Conservation (phyloP, 129 eudicot species). For the Kitagawia praeruptora region DNA sequence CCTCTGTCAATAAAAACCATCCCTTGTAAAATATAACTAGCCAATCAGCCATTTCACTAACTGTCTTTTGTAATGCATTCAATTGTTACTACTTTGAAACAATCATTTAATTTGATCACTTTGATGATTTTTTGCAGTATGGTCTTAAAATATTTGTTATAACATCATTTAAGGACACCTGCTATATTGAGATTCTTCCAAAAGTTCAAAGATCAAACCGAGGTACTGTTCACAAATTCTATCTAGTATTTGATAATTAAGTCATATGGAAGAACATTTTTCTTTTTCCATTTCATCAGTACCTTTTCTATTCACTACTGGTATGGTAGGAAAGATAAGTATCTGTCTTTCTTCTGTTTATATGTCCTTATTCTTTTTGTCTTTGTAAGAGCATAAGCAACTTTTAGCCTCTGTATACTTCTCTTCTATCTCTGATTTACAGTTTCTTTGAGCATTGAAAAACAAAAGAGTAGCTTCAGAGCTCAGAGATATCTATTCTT, state of each 20-base stretch:
- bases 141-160: slow-evolving; percentile 80
- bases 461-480: background rate
- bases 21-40: background rate
- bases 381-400: background rate
- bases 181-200: slow-evolving; percentile 89
- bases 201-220: slow-evolving; percentile 64
- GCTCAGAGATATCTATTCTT: background rate
- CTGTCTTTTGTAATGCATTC: background rate
- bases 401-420: background rate
- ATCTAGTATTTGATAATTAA: background rate
- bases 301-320: background rate
- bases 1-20: background rate
- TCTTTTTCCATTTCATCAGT: background rate
- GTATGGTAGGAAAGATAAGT: background rate
- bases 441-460: background rate
- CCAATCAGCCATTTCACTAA: background rate
- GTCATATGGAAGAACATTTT: background rate
- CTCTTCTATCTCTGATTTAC: background rate
- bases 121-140: slow-evolving; percentile 49
- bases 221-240: slow-evolving; percentile 32
- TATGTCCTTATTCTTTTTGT: background rate
- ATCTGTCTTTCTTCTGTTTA: background rate
- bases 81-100: background rate
- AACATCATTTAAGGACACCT: slow-evolving; percentile 85
- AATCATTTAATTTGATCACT: slow-evolving; percentile 12